Evolutionary conservation across 805 yeast genomes (phyloP), one percentile per base, ranked within the genome.

Genomic region (Yarrowia phangngaensis): DNA sequence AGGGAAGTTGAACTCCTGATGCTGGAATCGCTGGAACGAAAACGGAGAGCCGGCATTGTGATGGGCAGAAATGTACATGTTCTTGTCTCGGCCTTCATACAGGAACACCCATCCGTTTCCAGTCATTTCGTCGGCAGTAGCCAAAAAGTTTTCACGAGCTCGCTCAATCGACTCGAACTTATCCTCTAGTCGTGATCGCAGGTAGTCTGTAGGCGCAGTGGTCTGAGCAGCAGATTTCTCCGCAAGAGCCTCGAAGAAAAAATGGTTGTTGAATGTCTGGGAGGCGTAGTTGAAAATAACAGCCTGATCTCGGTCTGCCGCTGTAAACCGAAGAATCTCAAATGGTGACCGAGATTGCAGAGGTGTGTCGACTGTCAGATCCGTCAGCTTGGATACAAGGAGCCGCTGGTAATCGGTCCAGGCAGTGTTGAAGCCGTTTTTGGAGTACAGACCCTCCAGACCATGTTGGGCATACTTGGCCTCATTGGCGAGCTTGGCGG

Each of bases 41-140:
- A 80, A 81, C 22, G 95, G 95, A 6, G 85, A 73, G 4, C 97
- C 97, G 5, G 89, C 80, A 60, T 86, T 87, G 66, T 87, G 87
- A n/a, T 95, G 82, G 65, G 87, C 84, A 51, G 85, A 66, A 7
- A 92, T 70, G 45, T 78, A 80, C 58, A 92, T 71, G 23, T 72
- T 50, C 55, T 69, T 66, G 46, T 55, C 55, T 8, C 63, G 63
- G 63, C 71, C 65, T 51, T 90, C 94, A 16, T 88, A 81, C 14
- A 92, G 69, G 92, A 97, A 92, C 8, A 89, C 84, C 65, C 74
- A 80, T 3, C 98, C 98, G 64, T 86, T 90, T 43, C 97, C 97
- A 53, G 82, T 78, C 53, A 87, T 76, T 4, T 82, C 74, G 41
- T 71, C 66, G 8, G 90, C 86, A 1, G 92, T 79, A 51, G 77